Evolutionary conservation across 2,329 filamentous ascomycete genomes (phyloP).

Genomic region (Colletotrichum godetiae): DNA sequence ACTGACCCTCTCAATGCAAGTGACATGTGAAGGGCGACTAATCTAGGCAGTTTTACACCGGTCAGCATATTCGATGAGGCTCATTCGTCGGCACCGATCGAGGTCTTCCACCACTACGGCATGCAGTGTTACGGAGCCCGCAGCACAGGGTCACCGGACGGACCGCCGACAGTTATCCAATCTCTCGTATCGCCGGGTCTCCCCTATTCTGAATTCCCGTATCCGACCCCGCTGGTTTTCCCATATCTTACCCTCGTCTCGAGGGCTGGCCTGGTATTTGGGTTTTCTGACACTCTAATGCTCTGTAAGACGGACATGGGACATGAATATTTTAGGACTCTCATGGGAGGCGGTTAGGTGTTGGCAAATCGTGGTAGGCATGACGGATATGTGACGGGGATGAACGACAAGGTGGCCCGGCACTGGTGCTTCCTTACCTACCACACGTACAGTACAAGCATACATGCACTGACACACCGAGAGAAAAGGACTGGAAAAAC

Average conservation of each 20-base stretch:
- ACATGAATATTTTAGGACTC: background rate
- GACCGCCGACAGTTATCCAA: background rate
- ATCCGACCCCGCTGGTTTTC: background rate
- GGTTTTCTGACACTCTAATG: background rate
- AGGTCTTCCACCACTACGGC: background rate
- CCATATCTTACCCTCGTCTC: background rate
- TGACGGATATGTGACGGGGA: background rate
- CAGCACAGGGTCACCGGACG: background rate
- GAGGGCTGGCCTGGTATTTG: no score
- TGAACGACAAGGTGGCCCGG: background rate
- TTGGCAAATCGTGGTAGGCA: background rate
- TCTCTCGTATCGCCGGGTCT: background rate
- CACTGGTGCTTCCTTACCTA: background rate
- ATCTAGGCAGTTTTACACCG: background rate
- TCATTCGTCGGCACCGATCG: background rate
- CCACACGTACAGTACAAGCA: background rate
- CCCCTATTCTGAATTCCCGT: background rate
- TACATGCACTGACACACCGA: background rate
- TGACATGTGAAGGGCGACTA: background rate
- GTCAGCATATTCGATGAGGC: background rate
- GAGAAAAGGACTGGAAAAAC: background rate
- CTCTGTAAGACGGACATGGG: background rate
- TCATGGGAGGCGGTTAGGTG: background rate
- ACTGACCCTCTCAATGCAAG: rapidly evolving
- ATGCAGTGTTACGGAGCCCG: background rate